phyloP scores from a whole-genome alignment of 495 filamentous ascomycete genomes.

The Xylaria acuta region DNA sequence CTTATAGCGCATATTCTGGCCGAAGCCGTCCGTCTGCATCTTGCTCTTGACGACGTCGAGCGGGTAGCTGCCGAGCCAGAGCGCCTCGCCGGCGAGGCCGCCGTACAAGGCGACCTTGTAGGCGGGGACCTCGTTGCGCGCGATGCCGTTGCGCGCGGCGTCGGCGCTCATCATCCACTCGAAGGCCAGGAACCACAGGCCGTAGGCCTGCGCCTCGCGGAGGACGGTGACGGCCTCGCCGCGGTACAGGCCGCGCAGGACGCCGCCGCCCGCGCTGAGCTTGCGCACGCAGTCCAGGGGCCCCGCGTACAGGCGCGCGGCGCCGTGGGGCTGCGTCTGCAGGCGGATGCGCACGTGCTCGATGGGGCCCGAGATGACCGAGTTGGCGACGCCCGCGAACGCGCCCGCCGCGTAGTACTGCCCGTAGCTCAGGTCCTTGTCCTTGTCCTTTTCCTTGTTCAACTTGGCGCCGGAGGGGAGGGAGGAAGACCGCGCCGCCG shows the following conservation, averaged over 20 bases:
- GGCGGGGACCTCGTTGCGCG: conserved; percentile 76
- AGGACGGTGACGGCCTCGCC: conserved; percentile 84
- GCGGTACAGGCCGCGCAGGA: conserved; percentile 78
- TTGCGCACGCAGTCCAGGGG: conserved; percentile 91
- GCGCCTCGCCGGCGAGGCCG: conserved; percentile 88
- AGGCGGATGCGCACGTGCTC: conserved; percentile 98
- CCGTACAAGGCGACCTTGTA: conserved; percentile 92
- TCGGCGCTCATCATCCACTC: conserved; percentile 96
- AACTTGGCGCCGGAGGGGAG: conserved; percentile 24
- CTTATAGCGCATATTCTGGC: conserved; percentile 67
- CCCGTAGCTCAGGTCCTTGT: conserved; percentile 66
- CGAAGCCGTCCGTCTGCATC: conserved; percentile 97
- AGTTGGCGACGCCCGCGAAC: conserved; percentile 91
- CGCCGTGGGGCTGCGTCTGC: conserved; percentile 94
- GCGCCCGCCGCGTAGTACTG: conserved; percentile 93
- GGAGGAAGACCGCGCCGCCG: conserved; percentile 40
- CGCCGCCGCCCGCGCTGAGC: conserved; percentile 67
- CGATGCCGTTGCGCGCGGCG: conserved; percentile 72
- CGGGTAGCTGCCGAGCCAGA: conserved; percentile 93
- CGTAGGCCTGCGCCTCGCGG: conserved; percentile 93
- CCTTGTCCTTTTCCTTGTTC: too few species aligned
- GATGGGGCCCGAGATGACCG: conserved; percentile 86
- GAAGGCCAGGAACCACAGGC: conserved; percentile 91
- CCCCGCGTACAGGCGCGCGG: conserved; percentile 76
- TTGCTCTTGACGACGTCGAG: conserved; percentile 98